Conservation (phyloP, 2,329 filamentous ascomycete species). For the Uncinocarpus reesii region DNA sequence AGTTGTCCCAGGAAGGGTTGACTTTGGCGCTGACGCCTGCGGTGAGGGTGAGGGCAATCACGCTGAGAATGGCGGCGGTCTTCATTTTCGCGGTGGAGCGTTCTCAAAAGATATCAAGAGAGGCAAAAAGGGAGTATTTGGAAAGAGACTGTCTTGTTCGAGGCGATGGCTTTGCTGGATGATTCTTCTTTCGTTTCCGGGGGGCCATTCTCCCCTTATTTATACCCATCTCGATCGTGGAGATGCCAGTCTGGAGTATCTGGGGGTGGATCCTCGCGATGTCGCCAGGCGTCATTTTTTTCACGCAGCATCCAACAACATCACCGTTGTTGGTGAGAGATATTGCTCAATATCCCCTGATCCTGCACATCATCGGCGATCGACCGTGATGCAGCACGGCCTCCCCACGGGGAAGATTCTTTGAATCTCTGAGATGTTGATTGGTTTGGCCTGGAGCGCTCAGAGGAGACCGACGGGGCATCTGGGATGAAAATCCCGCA, state of each 20-base stretch:
- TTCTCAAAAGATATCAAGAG: not conserved
- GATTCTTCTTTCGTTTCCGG: not conserved
- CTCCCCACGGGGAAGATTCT: not conserved
- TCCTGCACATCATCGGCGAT: not conserved
- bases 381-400: not conserved
- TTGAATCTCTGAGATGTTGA: not conserved
- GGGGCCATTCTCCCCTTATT: not conserved
- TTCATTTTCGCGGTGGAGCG: slow-evolving; percentile 2
- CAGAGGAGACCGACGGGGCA: no score
- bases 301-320: not conserved
- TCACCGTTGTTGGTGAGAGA: not conserved
- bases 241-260: not conserved
- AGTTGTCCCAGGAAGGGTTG: not conserved
- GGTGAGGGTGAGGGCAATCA: not conserved
- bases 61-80: not conserved
- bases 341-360: not conserved
- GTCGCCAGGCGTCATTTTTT: not conserved
- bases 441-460: not conserved
- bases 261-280: not conserved
- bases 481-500: no score
- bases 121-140: not conserved
- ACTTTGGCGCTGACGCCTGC: slow-evolving; percentile 5
- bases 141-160: not conserved
- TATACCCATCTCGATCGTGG: slow-evolving; percentile 2
- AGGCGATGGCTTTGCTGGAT: not conserved